A percentile compares a stretch with the other conserved stretches of the same genome.
Evolutionary conservation across 495 filamentous ascomycete species (phyloP).

Genomic region (Aspergillus mulundensis): DNA sequence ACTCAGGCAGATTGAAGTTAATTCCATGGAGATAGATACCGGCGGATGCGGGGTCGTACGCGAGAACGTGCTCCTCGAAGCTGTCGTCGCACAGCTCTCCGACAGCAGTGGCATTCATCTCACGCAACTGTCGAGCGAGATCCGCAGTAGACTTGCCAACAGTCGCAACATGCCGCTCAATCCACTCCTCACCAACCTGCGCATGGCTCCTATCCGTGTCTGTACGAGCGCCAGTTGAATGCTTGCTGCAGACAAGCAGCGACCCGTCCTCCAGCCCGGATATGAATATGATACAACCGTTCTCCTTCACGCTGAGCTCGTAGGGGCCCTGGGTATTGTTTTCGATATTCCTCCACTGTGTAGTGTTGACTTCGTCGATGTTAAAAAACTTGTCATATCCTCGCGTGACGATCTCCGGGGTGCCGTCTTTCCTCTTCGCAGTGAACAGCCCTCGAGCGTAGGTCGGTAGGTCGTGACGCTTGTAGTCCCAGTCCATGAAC

Average conservation of each 20-base stretch:
- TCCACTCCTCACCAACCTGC: constrained; percentile 75
- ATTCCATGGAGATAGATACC: constrained; percentile 95
- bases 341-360: constrained; percentile 77
- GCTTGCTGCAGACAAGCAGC: constrained; percentile 93
- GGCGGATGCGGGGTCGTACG: constrained; percentile 76
- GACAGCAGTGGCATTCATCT: constrained; percentile 85
- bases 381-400: constrained; percentile 99
- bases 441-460: constrained; percentile 95
- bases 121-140: constrained; percentile 67
- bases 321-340: constrained; percentile 80
- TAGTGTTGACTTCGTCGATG: constrained; percentile 68
- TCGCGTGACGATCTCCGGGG: constrained; percentile 72
- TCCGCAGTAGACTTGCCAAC: constrained; percentile 74
- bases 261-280: constrained; percentile 83
- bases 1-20: constrained; percentile 87
- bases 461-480: constrained; percentile 73
- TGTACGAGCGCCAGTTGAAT: constrained; percentile 76
- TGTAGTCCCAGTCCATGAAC: constrained; percentile 93
- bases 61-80: constrained; percentile 96
- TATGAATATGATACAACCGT: constrained; percentile 98
- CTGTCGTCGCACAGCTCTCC: constrained; percentile 94
- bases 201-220: constrained; percentile 77
- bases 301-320: constrained; percentile 94
- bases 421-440: constrained; percentile 54
- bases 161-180: constrained; percentile 70